Percentiles rank a stretch among this genome's conserved stretches.
phyloP scores from a whole-genome alignment of 495 filamentous ascomycete genomes.

The Penicillium atrosanguineum region DNA sequence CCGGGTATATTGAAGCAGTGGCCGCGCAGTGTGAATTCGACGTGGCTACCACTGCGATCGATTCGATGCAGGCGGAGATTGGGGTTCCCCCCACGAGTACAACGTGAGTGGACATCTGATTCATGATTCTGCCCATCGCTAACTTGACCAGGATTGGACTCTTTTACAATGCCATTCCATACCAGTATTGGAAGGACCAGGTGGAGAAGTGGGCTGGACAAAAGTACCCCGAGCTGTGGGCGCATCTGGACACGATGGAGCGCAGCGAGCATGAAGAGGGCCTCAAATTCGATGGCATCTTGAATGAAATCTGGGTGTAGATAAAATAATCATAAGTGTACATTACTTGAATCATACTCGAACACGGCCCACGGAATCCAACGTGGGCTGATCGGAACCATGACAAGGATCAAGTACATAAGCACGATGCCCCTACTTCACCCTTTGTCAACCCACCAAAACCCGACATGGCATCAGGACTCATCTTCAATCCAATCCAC shows the following conservation, averaged over 20 bases:
- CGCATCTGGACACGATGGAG: slow-evolving; percentile 43
- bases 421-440: neutral
- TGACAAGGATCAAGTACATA: neutral
- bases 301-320: slow-evolving; percentile 29
- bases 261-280: slow-evolving; percentile 41
- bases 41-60: slow-evolving; percentile 60
- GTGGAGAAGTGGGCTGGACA: slow-evolving; percentile 70
- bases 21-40: slow-evolving; percentile 67
- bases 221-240: slow-evolving; percentile 67
- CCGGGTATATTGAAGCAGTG: slow-evolving; percentile 69
- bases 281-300: slow-evolving; percentile 32
- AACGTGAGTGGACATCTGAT: slow-evolving; percentile 59
- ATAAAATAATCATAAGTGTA: neutral
- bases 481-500: slow-evolving; percentile 36
- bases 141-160: slow-evolving; percentile 59
- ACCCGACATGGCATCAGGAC: slow-evolving; percentile 35
- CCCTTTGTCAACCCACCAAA: neutral
- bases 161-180: slow-evolving; percentile 68
- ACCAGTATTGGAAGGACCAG: slow-evolving; percentile 56
- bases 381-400: neutral
- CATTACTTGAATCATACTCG: neutral
- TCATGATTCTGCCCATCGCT: slow-evolving; percentile 5
- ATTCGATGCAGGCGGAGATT: slow-evolving; percentile 60
- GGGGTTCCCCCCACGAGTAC: slow-evolving; percentile 62
- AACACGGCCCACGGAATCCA: neutral